Percentiles rank a stretch among this genome's conserved stretches.
Conservation (phyloP, 345 rosid species). For the Hevea brasiliensis region DNA sequence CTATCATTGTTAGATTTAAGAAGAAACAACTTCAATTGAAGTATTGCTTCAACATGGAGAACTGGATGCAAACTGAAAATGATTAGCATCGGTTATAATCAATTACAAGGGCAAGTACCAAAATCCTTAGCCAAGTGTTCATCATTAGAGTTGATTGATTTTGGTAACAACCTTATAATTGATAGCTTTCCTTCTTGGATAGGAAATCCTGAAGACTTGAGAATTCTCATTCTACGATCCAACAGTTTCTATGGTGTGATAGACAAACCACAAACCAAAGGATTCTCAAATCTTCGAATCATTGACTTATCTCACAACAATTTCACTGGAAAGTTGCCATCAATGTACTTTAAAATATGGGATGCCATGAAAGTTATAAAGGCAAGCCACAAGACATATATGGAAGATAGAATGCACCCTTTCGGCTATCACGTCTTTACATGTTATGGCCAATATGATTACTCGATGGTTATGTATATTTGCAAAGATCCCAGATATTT, state of each 20-base stretch:
- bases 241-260: neutral
- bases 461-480: neutral
- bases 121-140: neutral
- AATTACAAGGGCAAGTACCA: conserved; percentile 3
- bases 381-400: neutral
- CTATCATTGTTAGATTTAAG: neutral
- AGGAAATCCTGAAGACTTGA: neutral
- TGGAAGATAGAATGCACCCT: no score
- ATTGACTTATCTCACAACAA: conserved; percentile 25
- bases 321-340: neutral
- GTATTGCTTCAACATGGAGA: neutral
- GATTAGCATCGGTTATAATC: neutral
- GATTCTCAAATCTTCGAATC: conserved; percentile 20
- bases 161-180: neutral
- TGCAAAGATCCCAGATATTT: neutral
- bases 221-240: neutral
- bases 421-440: no score
- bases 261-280: conserved; percentile 15
- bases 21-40: neutral
- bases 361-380: neutral
- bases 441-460: no score
- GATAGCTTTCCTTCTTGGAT: conserved; percentile 1
- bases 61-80: neutral
- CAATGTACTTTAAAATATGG: conserved; percentile 23
- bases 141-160: neutral